phyloP scores from a whole-genome alignment of 1,284 basidiomycete genomes.

The Cystobasidium slooffiae region DNA sequence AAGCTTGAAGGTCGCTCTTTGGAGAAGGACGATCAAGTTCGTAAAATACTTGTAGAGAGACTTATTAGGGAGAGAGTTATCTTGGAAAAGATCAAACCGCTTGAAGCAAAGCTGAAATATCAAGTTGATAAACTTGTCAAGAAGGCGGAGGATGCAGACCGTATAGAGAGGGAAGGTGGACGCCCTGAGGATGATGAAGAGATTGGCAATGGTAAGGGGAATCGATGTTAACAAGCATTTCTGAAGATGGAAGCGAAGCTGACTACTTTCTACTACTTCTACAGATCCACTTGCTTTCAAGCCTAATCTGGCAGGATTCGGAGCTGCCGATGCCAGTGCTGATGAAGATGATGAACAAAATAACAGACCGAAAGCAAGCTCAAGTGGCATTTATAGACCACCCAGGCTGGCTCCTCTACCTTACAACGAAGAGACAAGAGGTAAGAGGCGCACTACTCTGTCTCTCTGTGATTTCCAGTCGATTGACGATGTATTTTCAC shows the following conservation, averaged over 20 bases:
- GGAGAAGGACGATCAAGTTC: conserved; percentile 52
- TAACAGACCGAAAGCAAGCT: conserved; percentile 45
- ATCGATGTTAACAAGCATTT: neutral
- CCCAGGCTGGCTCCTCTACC: conserved; percentile 91
- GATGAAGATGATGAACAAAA: conserved; percentile 56
- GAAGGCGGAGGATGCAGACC: conserved; percentile 66
- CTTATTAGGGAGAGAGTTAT: conserved; percentile 74
- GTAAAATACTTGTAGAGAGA: conserved; percentile 60
- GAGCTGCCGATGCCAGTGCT: conserved; percentile 54
- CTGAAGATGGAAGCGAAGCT: conserved; percentile 1
- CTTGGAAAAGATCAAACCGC: conserved; percentile 75
- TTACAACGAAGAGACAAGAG: conserved; percentile 71
- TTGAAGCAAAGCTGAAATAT: conserved; percentile 87
- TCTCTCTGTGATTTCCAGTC: neutral
- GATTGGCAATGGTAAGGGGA: conserved; percentile 67
- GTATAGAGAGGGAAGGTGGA: conserved; percentile 12
- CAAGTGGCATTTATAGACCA: conserved; percentile 76
- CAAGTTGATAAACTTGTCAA: conserved; percentile 92
- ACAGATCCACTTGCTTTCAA: conserved; percentile 86
- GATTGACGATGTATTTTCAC: neutral
- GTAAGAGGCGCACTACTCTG: conserved; percentile 28
- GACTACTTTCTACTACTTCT: neutral
- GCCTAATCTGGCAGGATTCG: conserved; percentile 69
- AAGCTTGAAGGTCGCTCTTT: conserved; percentile 68
- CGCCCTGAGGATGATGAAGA: conserved; percentile 62